phyloP scores from a whole-genome alignment of 1,139 yeast genomes.

The Dujonia santamariae region DNA sequence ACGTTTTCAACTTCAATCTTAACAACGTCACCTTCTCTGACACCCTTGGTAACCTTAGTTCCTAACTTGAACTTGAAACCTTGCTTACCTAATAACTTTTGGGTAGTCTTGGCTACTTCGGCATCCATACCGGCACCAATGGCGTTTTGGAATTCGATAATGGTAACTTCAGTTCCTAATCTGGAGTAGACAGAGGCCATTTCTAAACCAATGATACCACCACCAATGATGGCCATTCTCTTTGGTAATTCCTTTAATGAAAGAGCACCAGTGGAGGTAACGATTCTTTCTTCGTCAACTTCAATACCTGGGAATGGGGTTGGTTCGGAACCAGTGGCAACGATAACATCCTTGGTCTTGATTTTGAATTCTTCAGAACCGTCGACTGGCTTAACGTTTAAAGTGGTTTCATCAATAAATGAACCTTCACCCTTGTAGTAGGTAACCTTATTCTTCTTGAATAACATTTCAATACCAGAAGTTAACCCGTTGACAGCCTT shows the following conservation, averaged over 20 bases:
- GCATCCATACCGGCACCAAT: constrained; percentile 97
- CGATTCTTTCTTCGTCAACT: constrained; percentile 96
- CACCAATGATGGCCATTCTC: constrained; percentile 91
- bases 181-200: constrained; percentile 99
- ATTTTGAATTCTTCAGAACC: constrained; percentile 54
- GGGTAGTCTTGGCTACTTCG: constrained; percentile 87
- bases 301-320: constrained; percentile 98
- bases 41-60: constrained; percentile 86
- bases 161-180: constrained; percentile 93
- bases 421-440: constrained; percentile 94
- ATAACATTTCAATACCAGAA: constrained; percentile 88
- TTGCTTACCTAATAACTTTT: constrained; percentile 89
- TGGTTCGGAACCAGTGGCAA: constrained; percentile 98
- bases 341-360: constrained; percentile 82
- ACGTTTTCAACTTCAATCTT: constrained; percentile 86
- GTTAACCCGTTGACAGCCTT: constrained; percentile 87
- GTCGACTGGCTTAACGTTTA: constrained; percentile 83
- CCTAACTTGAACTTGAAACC: constrained; percentile 92
- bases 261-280: constrained; percentile 91
- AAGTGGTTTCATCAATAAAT: constrained; percentile 74
- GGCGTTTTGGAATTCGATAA: constrained; percentile 84
- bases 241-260: constrained; percentile 87
- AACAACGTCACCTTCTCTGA: constrained; percentile 83
- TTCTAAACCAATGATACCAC: constrained; percentile 99
- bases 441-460: constrained; percentile 93